These are phyloP conservation scores for Baeospora myosura DNA, from an alignment of 1,284 basidiomycete species.

Conservation along the genomic window DNA sequence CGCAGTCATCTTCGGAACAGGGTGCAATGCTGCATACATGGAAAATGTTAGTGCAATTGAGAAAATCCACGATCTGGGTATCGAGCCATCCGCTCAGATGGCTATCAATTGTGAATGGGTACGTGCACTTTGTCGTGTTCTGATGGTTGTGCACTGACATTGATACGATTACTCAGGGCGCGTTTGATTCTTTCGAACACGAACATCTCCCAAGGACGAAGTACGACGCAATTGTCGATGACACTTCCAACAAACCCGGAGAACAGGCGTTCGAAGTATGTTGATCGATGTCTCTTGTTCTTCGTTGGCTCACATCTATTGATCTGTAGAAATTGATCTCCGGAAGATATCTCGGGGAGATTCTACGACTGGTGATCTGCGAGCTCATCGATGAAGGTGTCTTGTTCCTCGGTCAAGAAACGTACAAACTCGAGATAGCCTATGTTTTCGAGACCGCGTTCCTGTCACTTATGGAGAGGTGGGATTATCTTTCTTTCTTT, in stretches of 20 bases:
- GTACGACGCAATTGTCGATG: slow-evolving; percentile 90
- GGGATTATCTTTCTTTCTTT: slow-evolving; percentile 15
- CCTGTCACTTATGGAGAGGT: slow-evolving; percentile 93
- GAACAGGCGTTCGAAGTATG: slow-evolving; percentile 86
- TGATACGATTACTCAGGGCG: slow-evolving; percentile 64
- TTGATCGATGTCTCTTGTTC: background rate
- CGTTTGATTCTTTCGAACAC: slow-evolving; percentile 95
- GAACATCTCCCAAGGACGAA: slow-evolving; percentile 92
- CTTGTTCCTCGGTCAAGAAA: slow-evolving; percentile 95
- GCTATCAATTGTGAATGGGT: slow-evolving; percentile 98
- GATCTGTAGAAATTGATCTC: slow-evolving; percentile 89
- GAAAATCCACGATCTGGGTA: slow-evolving; percentile 72
- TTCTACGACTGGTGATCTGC: slow-evolving; percentile 87
- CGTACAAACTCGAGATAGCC: slow-evolving; percentile 92
- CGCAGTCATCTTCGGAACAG: slow-evolving; percentile 95
- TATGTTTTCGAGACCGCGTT: slow-evolving; percentile 96
- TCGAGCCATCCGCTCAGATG: slow-evolving; percentile 72
- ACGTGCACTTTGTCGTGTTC: slow-evolving; percentile 17
- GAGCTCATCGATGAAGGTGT: slow-evolving; percentile 96
- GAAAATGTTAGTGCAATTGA: slow-evolving; percentile 74
- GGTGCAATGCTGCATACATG: slow-evolving; percentile 98
- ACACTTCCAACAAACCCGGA: slow-evolving; percentile 91
- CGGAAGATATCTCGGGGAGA: slow-evolving; percentile 94
- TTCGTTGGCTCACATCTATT: slow-evolving; percentile 3
- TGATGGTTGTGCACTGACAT: slow-evolving; percentile 1